phyloP scores from a whole-genome alignment of 2,329 filamentous ascomycete genomes.

The Aspergillus alliaceus region DNA sequence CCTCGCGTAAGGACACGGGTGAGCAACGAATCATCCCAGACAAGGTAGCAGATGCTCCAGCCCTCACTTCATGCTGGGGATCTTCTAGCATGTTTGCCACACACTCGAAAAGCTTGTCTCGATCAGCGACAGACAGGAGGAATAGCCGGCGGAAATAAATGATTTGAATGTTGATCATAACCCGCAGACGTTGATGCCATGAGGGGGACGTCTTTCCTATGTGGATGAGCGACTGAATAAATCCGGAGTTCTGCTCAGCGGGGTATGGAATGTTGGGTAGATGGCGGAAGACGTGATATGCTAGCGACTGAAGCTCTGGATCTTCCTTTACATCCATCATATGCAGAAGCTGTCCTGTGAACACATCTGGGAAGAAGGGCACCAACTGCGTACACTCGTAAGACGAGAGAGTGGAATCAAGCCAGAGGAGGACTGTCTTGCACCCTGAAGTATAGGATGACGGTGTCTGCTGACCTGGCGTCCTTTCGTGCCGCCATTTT shows the following conservation, averaged over 20 bases:
- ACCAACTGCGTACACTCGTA: constrained; percentile 91
- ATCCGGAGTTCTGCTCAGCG: constrained; percentile 77
- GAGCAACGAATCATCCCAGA: constrained; percentile 99
- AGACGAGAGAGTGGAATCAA: constrained; percentile 85
- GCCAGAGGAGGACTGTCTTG: constrained; percentile 94
- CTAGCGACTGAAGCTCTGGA: constrained; percentile 87
- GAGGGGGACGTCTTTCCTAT: constrained; percentile 81
- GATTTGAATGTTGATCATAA: constrained; percentile 97
- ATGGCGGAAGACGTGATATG: constrained; percentile 96
- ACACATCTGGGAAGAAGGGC: constrained; percentile 83
- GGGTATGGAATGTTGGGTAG: constrained; percentile 93
- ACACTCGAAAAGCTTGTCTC: constrained; percentile 79
- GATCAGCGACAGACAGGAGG: constrained; percentile 72
- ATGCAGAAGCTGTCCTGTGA: constrained; percentile 90
- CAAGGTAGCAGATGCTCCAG: constrained; percentile 86
- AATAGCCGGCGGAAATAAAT: constrained; percentile 97
- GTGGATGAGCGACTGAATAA: constrained; percentile 81
- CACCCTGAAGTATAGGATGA: constrained; percentile 93
- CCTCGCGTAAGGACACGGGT: constrained; percentile 73
- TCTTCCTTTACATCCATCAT: constrained; percentile 99
- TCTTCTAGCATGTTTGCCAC: constrained; percentile 96
- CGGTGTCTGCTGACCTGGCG: constrained; percentile 85
- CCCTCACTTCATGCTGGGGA: constrained; percentile 86
- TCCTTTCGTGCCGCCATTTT: constrained; percentile 80
- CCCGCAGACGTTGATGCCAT: constrained; percentile 93